Percentiles rank a stretch among this genome's conserved stretches.
Conservation (phyloP, 2,329 filamentous ascomycete genomes). For the Arachnomyces sp. region DNA sequence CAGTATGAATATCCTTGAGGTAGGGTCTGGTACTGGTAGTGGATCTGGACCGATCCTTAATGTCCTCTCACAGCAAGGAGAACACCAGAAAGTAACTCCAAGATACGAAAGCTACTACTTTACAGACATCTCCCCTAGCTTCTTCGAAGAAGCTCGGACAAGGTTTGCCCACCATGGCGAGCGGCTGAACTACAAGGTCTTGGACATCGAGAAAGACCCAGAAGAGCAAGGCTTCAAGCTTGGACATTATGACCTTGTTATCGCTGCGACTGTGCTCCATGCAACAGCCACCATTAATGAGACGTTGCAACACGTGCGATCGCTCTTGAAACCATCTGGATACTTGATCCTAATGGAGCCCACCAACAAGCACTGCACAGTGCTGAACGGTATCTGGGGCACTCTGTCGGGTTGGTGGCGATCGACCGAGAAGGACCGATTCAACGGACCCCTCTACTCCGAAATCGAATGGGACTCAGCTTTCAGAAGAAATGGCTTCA, state of each 20-base stretch:
- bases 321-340: slow-evolving; percentile 37
- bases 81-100: slow-evolving; percentile 4
- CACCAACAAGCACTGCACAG: slow-evolving; percentile 13
- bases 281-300: slow-evolving; percentile 22
- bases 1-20: slow-evolving; percentile 20
- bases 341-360: slow-evolving; percentile 37
- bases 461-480: slow-evolving; percentile 7
- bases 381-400: slow-evolving; percentile 11
- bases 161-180: slow-evolving; percentile 15
- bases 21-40: slow-evolving; percentile 10
- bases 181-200: slow-evolving; percentile 11
- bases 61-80: not conserved
- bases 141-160: slow-evolving; percentile 32
- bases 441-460: slow-evolving; percentile 7
- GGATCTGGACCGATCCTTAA: slow-evolving; percentile 7
- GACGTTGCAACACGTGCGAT: slow-evolving; percentile 25
- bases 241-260: slow-evolving; percentile 27
- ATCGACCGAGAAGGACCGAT: slow-evolving; percentile 9
- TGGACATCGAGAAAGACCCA: slow-evolving; percentile 15
- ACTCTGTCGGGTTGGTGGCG: slow-evolving; percentile 21
- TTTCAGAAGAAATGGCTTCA: slow-evolving; percentile 9
- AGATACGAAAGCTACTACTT: slow-evolving; percentile 17
- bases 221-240: slow-evolving; percentile 21
- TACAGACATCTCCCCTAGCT: slow-evolving; percentile 38
- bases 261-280: slow-evolving; percentile 33